A percentile compares a stretch with the other conserved stretches of the same genome.
These are phyloP conservation scores for Phlyctochytrium arcticum DNA, from an alignment of 192 early-diverging fungal species.

Conservation along the genomic window DNA sequence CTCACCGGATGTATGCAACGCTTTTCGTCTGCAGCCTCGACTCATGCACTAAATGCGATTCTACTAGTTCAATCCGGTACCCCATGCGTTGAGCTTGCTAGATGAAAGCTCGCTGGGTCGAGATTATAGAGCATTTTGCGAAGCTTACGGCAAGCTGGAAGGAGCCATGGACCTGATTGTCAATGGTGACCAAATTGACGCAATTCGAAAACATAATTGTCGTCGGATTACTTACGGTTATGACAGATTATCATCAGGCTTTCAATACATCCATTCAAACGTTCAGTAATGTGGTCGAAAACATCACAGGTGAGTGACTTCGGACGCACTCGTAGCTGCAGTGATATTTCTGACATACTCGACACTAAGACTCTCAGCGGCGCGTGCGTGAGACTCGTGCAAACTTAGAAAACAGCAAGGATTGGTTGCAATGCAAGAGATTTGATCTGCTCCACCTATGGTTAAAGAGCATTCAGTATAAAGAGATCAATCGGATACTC, in stretches of 20 bases:
- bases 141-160: conserved; percentile 41
- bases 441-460: conserved; percentile 61
- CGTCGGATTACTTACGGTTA: too few species aligned
- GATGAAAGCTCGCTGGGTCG: conserved; percentile 49
- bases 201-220: neutral
- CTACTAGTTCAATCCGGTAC: conserved; percentile 62
- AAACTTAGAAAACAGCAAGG: conserved; percentile 43
- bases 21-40: neutral
- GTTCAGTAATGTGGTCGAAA: conserved; percentile 53
- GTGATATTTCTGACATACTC: neutral
- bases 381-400: conserved; percentile 38
- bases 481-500: conserved; percentile 56
- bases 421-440: conserved; percentile 52
- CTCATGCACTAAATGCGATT: too few species aligned
- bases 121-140: conserved; percentile 43
- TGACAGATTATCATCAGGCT: conserved; percentile 54
- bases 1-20: conserved; percentile 27
- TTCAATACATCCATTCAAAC: conserved; percentile 58
- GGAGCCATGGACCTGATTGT: conserved; percentile 56
- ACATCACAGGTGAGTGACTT: conserved; percentile 39
- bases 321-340: neutral
- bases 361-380: conserved; percentile 32
- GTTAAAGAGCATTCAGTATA: conserved; percentile 54
- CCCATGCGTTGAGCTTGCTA: conserved; percentile 48
- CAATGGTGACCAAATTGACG: conserved; percentile 36